phyloP scores from a whole-genome alignment of 176 grass and related monocot species.

The Cenchrus americanus region DNA sequence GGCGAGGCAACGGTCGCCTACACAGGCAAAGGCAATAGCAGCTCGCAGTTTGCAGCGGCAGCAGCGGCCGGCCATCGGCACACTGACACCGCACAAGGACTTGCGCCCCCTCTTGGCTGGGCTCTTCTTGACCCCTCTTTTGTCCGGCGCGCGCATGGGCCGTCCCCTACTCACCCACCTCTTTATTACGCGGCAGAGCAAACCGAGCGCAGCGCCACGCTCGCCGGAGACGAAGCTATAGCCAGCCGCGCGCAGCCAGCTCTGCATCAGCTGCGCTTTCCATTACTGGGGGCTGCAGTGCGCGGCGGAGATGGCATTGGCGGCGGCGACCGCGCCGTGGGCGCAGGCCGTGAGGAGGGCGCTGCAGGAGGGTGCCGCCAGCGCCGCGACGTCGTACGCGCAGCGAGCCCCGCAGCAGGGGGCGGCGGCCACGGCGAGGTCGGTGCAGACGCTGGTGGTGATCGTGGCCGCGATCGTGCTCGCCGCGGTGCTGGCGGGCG shows the following conservation, averaged over 20 bases:
- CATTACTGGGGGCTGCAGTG: too few species aligned
- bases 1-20: conserved; percentile 43
- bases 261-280: background rate
- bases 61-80: background rate
- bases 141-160: conserved; percentile 44
- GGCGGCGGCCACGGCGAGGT: conserved; percentile 18
- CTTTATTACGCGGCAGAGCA: conserved; percentile 27
- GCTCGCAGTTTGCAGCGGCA: background rate
- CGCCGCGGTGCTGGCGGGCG: conserved; percentile 64
- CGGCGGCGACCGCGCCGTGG: conserved; percentile 22
- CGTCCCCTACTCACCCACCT: too few species aligned
- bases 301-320: background rate
- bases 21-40: background rate
- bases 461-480: conserved; percentile 77
- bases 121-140: conserved; percentile 38
- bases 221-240: background rate
- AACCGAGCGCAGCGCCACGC: background rate
- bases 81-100: conserved; percentile 5
- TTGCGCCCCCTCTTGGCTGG: background rate
- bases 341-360: conserved; percentile 36
- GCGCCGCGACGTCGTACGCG: conserved; percentile 30
- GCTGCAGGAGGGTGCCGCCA: conserved; percentile 34
- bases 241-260: too few species aligned
- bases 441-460: conserved; percentile 84
- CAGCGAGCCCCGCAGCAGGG: conserved; percentile 5